These are phyloP conservation scores for Micromonas pusilla DNA, from an alignment of 139 green algal genomes.

Conservation along the genomic window DNA sequence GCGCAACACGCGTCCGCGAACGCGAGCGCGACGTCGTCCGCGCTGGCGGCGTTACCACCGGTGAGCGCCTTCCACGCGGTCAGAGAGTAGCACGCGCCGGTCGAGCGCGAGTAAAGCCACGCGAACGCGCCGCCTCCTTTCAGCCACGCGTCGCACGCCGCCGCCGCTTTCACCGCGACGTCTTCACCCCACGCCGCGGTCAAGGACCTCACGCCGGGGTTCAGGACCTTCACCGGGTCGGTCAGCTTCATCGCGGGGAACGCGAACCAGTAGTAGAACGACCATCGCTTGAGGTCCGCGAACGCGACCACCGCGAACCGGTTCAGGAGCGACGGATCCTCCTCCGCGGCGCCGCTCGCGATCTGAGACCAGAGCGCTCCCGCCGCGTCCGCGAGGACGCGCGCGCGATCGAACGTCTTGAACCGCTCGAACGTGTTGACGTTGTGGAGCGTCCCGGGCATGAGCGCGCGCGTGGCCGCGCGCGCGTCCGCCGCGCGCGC, in stretches of 20 bases:
- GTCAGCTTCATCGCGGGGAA: not conserved
- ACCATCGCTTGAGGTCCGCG: conserved; percentile 86
- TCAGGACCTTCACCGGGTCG: conserved; percentile 6
- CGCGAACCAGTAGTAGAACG: conserved; percentile 78
- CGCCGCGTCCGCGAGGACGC: not conserved
- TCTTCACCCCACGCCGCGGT: not conserved
- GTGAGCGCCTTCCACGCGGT: not conserved
- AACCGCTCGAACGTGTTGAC: conserved; percentile 75
- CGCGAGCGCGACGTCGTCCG: conserved; percentile 48
- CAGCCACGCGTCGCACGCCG: not conserved
- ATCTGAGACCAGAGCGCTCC: conserved; percentile 62
- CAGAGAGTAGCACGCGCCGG: too few relatives aligned
- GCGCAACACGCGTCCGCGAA: conserved; percentile 56
- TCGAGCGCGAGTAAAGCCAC: too few relatives aligned
- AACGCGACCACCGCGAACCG: conserved; percentile 63
- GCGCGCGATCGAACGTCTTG: conserved; percentile 40
- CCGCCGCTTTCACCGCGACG: not conserved
- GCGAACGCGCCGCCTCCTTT: not conserved
- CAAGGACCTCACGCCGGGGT: not conserved
- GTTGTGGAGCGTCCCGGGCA: conserved; percentile 40
- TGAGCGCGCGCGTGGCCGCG: conserved; percentile 13
- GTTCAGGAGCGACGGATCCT: conserved; percentile 46
- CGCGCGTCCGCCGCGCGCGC: not conserved
- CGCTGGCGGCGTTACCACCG: not conserved
- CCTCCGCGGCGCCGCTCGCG: conserved; percentile 39